phyloP scores from a whole-genome alignment of 1,139 yeast genomes.

The Geotrichum siamense region DNA sequence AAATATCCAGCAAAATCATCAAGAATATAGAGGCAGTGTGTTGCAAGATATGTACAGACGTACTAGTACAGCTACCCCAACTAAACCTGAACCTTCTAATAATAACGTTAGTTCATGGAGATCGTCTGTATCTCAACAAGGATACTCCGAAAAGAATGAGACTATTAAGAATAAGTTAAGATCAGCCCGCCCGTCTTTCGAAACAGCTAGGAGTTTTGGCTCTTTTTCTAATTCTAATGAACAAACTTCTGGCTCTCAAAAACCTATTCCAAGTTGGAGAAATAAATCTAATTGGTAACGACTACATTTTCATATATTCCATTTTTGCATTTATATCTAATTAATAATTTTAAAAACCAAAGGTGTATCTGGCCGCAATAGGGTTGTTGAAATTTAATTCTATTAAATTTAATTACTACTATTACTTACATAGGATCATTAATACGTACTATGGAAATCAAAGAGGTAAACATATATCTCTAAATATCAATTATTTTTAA shows the following conservation, averaged over 20 bases:
- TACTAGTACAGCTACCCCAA: constrained; percentile 20
- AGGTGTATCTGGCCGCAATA: too few relatives aligned
- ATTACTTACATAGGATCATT: too few relatives aligned
- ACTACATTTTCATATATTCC: too few relatives aligned
- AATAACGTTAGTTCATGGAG: constrained; percentile 2
- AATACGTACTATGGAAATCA: too few relatives aligned
- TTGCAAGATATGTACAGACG: constrained; percentile 29
- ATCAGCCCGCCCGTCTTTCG: constrained; percentile 27
- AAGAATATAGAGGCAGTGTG: constrained; percentile 15
- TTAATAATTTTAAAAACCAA: too few relatives aligned
- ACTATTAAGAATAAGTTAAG: constrained; percentile 25
- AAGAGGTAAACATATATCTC: too few relatives aligned
- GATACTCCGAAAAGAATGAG: constrained; percentile 17
- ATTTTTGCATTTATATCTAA: too few relatives aligned
- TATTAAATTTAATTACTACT: too few relatives aligned
- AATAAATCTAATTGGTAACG: constrained; percentile 12
- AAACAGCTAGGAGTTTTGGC: constrained; percentile 3
- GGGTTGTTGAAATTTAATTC: too few relatives aligned
- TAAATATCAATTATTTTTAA: neutral
- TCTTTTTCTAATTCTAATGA: neutral
- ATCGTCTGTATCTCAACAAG: constrained; percentile 1
- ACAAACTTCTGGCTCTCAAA: neutral
- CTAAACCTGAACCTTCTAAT: constrained; percentile 14
- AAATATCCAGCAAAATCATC: neutral
- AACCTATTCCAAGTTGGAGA: constrained; percentile 9